Evolutionary conservation across 2,329 filamentous ascomycete species (phyloP).

Genomic region (Epichloe brachyelytri): DNA sequence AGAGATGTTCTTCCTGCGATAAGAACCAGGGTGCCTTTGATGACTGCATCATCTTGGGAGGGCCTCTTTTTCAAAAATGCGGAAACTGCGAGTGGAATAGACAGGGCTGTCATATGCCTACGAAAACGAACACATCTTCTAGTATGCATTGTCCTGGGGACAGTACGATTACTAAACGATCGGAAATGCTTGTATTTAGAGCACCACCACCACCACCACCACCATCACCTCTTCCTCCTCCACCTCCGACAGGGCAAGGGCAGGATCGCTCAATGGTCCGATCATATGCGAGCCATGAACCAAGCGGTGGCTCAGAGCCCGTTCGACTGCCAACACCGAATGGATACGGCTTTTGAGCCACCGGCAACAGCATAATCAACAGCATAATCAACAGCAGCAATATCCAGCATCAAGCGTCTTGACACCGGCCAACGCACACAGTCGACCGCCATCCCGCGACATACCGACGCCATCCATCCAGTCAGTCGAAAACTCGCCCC

Average conservation of each 20-base stretch:
- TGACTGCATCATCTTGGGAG: slow-evolving; percentile 30
- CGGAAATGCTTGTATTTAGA: slow-evolving; percentile 1
- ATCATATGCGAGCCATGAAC: not conserved
- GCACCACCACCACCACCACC: not conserved
- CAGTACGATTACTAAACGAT: not conserved
- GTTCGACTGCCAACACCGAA: slow-evolving; percentile 15
- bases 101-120: slow-evolving; percentile 20
- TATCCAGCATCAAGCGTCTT: slow-evolving; percentile 12
- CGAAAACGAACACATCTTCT: not conserved
- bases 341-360: slow-evolving; percentile 10
- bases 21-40: slow-evolving; percentile 31
- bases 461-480: slow-evolving; percentile 16
- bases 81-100: slow-evolving; percentile 40
- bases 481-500: slow-evolving; percentile 16
- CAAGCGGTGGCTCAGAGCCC: slow-evolving; percentile 9
- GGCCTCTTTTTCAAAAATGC: slow-evolving; percentile 30
- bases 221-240: no score
- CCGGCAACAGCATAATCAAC: not conserved
- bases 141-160: not conserved
- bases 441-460: slow-evolving; percentile 16
- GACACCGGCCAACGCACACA: slow-evolving; percentile 18
- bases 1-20: slow-evolving; percentile 28
- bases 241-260: not conserved
- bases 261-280: not conserved
- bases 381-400: not conserved